Base-by-base conservation (phyloP, 305 asterid genomes). In the Fraxinus nigra region DNA sequence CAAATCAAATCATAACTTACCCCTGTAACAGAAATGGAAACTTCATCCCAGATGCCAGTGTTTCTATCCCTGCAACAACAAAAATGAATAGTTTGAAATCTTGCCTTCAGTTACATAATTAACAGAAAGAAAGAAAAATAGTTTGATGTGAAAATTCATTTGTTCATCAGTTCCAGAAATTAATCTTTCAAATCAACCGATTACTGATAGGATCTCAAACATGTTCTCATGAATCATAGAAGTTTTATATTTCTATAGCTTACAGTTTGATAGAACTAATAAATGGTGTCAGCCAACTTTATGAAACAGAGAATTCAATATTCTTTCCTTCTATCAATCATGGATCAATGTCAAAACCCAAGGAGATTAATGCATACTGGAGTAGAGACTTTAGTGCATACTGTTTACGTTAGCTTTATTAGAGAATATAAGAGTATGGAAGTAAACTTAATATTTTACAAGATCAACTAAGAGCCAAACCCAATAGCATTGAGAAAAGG, bases 11-110 rank as follows among this genome's bases (percentile, higher is more conserved):
- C 46, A 83, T 59, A 85, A 79, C 95, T 91, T 88, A 96, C 99
- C 91, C 99, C 99, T 54, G 98, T 90, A 85, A 93, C 89, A 81
- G 90, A 88, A 81, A 94, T 85, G 82, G 98, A 96, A 61, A 96
- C 98, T 88, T 96, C 98, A 80, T 96, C 99, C 99, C 99, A 96
- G 83, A 96, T 92, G 72, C 99, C 99, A 84, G 99, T 96, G 91
- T 96, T 96, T 87, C 98, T 90, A 83, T 96, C 99, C 93, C 99
- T 96, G 92, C 74, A 85, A 86, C 79, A 20, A 43, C 22, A 37
- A 35, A 61, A 24, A 77, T 70, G 48, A 33, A 63, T 82, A 16
- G 8, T 32, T 70, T 48, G 28, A 69, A 67, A 78, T 77, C 76
- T 79, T 43, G 76, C 51, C 40, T 20, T 83, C 37, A 28, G 35